These are phyloP conservation scores for Xylariaceae sp. DNA, from an alignment of 2,329 filamentous ascomycete species.

Conservation along the genomic window DNA sequence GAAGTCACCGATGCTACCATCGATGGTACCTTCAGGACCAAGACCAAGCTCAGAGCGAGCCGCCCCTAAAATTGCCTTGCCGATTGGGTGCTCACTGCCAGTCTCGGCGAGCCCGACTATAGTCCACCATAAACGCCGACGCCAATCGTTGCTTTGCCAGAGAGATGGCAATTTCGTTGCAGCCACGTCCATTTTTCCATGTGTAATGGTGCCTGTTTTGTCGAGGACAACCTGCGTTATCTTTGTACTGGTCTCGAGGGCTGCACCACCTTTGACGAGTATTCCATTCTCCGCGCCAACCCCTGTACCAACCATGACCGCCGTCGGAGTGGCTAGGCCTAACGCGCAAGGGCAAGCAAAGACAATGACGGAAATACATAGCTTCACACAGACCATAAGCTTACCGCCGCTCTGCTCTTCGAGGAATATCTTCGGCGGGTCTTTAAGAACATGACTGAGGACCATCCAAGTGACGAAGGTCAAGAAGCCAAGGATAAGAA, in stretches of 20 bases:
- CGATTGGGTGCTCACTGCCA: constrained; percentile 92
- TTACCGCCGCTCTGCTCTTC: constrained; percentile 78
- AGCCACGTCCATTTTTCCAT: constrained; percentile 92
- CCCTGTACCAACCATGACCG: constrained; percentile 98
- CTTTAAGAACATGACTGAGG: constrained; percentile 74
- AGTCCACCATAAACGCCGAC: constrained; percentile 85
- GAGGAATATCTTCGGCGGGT: constrained; percentile 86
- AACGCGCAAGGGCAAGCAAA: constrained; percentile 96
- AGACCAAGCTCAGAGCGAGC: constrained; percentile 74
- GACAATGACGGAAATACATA: constrained; percentile 97
- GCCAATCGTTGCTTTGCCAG: constrained; percentile 68
- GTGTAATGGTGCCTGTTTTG: constrained; percentile 92
- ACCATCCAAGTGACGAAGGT: constrained; percentile 95
- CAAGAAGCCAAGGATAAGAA: constrained; percentile 74
- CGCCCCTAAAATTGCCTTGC: constrained; percentile 74
- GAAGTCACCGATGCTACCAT: constrained; percentile 83
- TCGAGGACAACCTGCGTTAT: constrained; percentile 88
- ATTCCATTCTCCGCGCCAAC: constrained; percentile 94
- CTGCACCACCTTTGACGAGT: constrained; percentile 93
- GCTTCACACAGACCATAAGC: constrained; percentile 92
- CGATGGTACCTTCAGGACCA: constrained; percentile 66
- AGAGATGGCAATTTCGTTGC: constrained; percentile 59
- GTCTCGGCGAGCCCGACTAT: constrained; percentile 92
- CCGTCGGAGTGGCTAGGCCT: constrained; percentile 92
- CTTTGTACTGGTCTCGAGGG: constrained; percentile 84